phyloP scores from a whole-genome alignment of 768 basidiomycete species.

The Suillus americanus region DNA sequence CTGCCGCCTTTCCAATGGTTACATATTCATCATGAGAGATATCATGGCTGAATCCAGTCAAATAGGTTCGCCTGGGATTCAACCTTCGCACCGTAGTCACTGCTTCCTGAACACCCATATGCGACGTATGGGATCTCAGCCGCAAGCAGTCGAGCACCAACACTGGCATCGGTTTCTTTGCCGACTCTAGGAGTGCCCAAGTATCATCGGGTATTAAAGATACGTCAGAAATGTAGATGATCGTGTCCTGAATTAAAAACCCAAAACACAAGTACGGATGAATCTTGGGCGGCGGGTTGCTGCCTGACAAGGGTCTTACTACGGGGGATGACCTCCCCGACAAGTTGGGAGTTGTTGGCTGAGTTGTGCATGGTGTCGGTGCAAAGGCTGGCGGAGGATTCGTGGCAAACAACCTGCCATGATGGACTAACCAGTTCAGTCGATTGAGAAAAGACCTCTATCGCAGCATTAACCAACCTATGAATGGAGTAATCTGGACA shows the following conservation, averaged over 20 bases:
- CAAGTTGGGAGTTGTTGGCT: constrained; percentile 35
- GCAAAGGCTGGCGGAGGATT: constrained; percentile 37
- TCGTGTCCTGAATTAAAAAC: constrained; percentile 62
- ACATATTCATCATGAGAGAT: constrained; percentile 76
- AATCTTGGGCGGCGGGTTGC: constrained; percentile 23
- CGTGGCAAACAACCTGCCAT: constrained; percentile 63
- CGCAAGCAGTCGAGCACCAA: constrained; percentile 79
- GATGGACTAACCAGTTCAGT: constrained; percentile 52
- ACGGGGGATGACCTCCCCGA: constrained; percentile 31
- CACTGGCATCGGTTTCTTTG: constrained; percentile 39
- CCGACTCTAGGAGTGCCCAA: constrained; percentile 50
- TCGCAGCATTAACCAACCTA: constrained; percentile 42
- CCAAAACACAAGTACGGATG: constrained; percentile 68
- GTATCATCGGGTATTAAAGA: constrained; percentile 75
- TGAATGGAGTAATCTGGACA: constrained; percentile 63
- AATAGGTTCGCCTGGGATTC: constrained; percentile 61
- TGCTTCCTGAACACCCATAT: constrained; percentile 72
- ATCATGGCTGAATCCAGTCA: constrained; percentile 78
- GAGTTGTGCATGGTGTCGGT: constrained; percentile 40
- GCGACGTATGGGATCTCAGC: constrained; percentile 67
- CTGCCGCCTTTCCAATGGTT: constrained; percentile 55
- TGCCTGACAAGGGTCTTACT: constrained; percentile 18
- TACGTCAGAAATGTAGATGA: constrained; percentile 83
- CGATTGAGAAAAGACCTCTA: constrained; percentile 5
- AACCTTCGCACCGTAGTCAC: constrained; percentile 55